Evolutionary conservation across 495 filamentous ascomycete species (phyloP), one percentile per base, ranked within the genome.

Genomic region (Talaromyces proteolyticus): DNA sequence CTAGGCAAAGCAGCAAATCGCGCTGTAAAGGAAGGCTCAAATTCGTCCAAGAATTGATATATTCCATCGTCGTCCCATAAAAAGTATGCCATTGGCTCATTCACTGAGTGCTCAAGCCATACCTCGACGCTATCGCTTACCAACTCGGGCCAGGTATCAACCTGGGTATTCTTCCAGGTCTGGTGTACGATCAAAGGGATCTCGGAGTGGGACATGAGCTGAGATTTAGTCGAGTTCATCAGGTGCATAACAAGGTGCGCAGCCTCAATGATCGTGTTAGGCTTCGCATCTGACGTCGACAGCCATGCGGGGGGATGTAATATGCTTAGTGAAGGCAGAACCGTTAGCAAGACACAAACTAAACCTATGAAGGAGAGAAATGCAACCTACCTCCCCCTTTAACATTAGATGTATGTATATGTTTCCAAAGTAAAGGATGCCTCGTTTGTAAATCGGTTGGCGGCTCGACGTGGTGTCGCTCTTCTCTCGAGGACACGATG

Each of bases 151-250:
- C 54, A 58, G n/a, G 44, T 52, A 29, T 47, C 44, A 16, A 56
- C 34, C 16, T 44, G 24, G 22, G 53, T 55, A 26, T 53, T 50
- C 38, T 58, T 58, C 56, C 56, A 58, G 4, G 53, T 58, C 24
- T 58, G 56, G 26, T 58, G 56, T 17, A 55, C 49, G 18, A 58
- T 46, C n/a, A 52, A 44, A 11, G 56, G 56, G 25, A 58, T 58
- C 19, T 43, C 44, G 6, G 56, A 47, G 22, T 56, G 39, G 12
- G 29, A 21, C 18, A 57, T 46, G 10, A 21, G 18, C 20, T 44
- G 51, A 14, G 17, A 16, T 2, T 29, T 45, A 17, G 12, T 40
- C 17, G 25, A n/a, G 6, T 52, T 38, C 1, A 41, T 52, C 19
- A 52, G 22, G 8, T 39, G 50, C 16, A 37, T 46, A 0, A 45